phyloP scores from a whole-genome alignment of 164 flowering plant genomes.

The Stephania cephalantha region DNA sequence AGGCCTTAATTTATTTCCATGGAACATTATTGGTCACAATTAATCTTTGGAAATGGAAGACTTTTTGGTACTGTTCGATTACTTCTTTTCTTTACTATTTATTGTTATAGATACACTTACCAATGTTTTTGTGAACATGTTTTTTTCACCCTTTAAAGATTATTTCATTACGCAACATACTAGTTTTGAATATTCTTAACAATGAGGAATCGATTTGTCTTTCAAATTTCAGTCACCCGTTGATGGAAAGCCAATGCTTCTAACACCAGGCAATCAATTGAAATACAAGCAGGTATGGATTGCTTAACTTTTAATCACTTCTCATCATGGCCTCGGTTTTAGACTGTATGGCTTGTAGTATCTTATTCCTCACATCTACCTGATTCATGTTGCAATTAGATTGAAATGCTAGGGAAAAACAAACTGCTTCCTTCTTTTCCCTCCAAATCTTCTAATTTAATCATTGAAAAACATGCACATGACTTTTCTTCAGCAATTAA shows the following conservation, averaged over 20 bases:
- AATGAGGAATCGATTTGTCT: slow-evolving; percentile 13
- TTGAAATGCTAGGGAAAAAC: neutral
- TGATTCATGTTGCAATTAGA: neutral
- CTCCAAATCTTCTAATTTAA: neutral
- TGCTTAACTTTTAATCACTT: neutral
- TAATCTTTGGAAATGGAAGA: too few relatives aligned
- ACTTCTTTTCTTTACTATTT: too few relatives aligned
- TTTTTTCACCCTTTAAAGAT: too few relatives aligned
- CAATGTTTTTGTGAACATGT: too few relatives aligned
- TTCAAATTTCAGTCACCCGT: slow-evolving; percentile 76
- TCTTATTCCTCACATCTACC: neutral
- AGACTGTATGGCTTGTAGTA: neutral
- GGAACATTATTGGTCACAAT: too few relatives aligned
- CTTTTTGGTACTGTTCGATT: too few relatives aligned
- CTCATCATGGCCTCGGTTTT: neutral
- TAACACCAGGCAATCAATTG: slow-evolving; percentile 97
- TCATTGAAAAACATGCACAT: neutral
- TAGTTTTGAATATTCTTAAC: neutral
- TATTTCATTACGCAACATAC: neutral
- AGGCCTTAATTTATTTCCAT: too few relatives aligned
- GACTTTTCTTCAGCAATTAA: neutral
- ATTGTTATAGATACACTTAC: too few relatives aligned
- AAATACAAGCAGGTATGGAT: slow-evolving; percentile 67
- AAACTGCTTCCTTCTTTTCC: neutral
- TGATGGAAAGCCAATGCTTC: slow-evolving; percentile 96